phyloP scores from a whole-genome alignment of 192 early-diverging fungal genomes.

The Linnemannia zychae region DNA sequence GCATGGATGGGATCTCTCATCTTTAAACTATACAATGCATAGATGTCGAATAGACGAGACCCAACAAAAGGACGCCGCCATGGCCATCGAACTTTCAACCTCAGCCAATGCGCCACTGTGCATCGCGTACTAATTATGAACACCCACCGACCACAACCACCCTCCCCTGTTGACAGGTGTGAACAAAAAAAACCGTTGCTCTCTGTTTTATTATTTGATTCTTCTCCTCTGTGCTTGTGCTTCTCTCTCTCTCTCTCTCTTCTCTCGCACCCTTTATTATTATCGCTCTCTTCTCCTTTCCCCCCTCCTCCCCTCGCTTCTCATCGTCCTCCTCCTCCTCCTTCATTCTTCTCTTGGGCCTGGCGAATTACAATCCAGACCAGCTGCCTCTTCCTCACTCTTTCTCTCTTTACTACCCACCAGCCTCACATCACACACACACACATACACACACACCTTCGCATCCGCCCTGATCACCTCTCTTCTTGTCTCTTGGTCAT shows the following conservation, averaged over 20 bases:
- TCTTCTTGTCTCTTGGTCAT: constrained; percentile 8
- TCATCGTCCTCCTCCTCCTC: neutral
- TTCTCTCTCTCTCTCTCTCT: no score
- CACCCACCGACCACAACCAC: no score
- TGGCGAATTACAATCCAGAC: constrained; percentile 37
- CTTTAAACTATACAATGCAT: no score
- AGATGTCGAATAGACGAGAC: no score
- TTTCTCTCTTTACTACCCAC: neutral
- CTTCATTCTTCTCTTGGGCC: neutral
- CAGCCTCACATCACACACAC: no score
- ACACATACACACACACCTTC: neutral
- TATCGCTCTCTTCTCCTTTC: neutral
- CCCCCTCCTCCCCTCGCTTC: neutral
- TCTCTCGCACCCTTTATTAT: neutral
- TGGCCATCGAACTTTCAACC: no score
- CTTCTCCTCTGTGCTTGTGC: no score
- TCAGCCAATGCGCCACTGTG: no score
- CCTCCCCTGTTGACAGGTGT: neutral
- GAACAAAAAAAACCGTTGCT: no score
- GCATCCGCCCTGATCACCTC: neutral
- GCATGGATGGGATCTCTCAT: no score
- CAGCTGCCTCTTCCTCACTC: neutral
- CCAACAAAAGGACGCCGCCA: no score
- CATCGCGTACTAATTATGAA: no score
- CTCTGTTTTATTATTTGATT: neutral